These are phyloP conservation scores for Ustanciosporium gigantosporum DNA, from an alignment of 1,284 basidiomycete genomes.

Conservation along the genomic window DNA sequence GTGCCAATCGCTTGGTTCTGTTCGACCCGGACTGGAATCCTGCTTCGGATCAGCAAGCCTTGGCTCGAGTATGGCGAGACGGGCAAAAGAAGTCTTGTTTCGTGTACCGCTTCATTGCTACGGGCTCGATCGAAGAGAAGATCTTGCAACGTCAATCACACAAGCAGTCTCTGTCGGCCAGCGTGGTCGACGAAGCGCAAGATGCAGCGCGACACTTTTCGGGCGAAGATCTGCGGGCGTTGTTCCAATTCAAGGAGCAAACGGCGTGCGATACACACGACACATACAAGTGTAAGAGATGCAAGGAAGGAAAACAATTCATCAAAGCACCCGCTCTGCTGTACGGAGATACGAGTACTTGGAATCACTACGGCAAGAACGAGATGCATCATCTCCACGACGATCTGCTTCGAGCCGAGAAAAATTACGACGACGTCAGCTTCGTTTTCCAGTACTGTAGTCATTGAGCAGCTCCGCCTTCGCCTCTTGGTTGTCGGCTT, in stretches of 20 bases:
- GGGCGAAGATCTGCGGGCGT: slow-evolving; percentile 80
- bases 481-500: background rate
- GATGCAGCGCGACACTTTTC: slow-evolving; percentile 96
- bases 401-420: slow-evolving; percentile 88
- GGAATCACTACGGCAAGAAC: slow-evolving; percentile 93
- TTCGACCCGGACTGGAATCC: slow-evolving; percentile 99
- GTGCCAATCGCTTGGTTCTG: slow-evolving; percentile 91
- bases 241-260: slow-evolving; percentile 88
- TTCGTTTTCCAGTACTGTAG: slow-evolving; percentile 63
- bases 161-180: slow-evolving; percentile 94
- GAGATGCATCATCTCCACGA: slow-evolving; percentile 92
- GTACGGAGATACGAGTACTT: slow-evolving; percentile 98
- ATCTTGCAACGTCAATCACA: slow-evolving; percentile 87
- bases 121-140: slow-evolving; percentile 98
- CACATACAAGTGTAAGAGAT: slow-evolving; percentile 84
- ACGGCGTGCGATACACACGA: slow-evolving; percentile 88
- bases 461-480: slow-evolving; percentile 22
- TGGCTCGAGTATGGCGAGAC: slow-evolving; percentile 98
- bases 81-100: slow-evolving; percentile 95
- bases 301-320: slow-evolving; percentile 81
- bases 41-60: slow-evolving; percentile 95
- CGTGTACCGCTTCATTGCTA: slow-evolving; percentile 96
- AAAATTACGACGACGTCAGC: slow-evolving; percentile 75
- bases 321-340: slow-evolving; percentile 82
- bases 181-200: slow-evolving; percentile 95